These are phyloP conservation scores for Boletus rufocinnamomeus DNA, from an alignment of 768 basidiomycete species.

Conservation along the genomic window DNA sequence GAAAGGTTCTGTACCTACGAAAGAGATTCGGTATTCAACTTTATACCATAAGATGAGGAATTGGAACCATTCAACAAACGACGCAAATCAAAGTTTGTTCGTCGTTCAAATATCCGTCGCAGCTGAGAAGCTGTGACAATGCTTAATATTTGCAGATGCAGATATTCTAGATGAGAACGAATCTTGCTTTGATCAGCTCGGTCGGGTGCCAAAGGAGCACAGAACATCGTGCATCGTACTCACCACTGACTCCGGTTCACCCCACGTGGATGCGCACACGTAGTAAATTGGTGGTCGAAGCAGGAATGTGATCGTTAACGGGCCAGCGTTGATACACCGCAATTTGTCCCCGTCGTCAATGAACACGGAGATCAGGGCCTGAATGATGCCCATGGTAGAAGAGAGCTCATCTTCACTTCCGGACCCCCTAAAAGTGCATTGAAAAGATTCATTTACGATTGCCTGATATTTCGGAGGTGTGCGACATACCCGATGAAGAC, in stretches of 20 bases:
- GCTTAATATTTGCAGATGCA: slow-evolving; percentile 91
- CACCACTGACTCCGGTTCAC: slow-evolving; percentile 95
- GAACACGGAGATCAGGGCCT: slow-evolving; percentile 95
- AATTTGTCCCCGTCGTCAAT: slow-evolving; percentile 88
- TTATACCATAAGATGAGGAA: neutral
- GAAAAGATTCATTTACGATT: slow-evolving; percentile 1
- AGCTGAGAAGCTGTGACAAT: slow-evolving; percentile 87
- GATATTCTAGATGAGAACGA: slow-evolving; percentile 90
- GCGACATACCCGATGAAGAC: slow-evolving; percentile 78
- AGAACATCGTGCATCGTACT: slow-evolving; percentile 34
- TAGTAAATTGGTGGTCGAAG: slow-evolving; percentile 89
- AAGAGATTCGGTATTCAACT: slow-evolving; percentile 1
- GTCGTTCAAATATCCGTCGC: slow-evolving; percentile 79
- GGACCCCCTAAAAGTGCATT: slow-evolving; percentile 43
- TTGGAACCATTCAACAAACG: slow-evolving; percentile 64
- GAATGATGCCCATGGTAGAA: slow-evolving; percentile 87
- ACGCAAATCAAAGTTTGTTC: slow-evolving; percentile 89
- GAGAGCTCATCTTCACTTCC: slow-evolving; percentile 63
- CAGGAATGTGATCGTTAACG: slow-evolving; percentile 82
- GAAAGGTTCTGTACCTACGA: slow-evolving; percentile 80
- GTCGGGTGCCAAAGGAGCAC: slow-evolving; percentile 20
- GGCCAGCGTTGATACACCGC: slow-evolving; percentile 81
- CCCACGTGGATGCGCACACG: slow-evolving; percentile 88
- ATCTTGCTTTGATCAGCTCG: slow-evolving; percentile 71
- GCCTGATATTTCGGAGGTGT: neutral